These are phyloP conservation scores for Ambrosiella beaveri DNA, from an alignment of 2,329 filamentous ascomycete genomes.

Conservation along the genomic window DNA sequence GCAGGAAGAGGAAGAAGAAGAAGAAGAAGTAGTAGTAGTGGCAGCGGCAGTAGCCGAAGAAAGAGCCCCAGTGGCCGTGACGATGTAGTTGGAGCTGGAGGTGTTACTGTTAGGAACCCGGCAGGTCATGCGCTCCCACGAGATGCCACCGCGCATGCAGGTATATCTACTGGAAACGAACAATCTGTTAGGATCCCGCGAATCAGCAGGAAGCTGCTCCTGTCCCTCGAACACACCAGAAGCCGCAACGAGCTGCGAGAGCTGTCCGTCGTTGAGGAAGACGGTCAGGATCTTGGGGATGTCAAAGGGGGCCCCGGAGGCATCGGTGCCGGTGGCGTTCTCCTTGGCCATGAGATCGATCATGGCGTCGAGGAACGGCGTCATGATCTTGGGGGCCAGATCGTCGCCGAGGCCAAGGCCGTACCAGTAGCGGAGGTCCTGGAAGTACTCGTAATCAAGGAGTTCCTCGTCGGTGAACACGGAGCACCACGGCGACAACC, in stretches of 20 bases:
- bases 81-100: constrained; percentile 6
- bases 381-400: constrained; percentile 40
- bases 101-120: constrained; percentile 8
- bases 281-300: constrained; percentile 40
- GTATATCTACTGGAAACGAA: constrained; percentile 39
- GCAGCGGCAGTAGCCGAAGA: constrained; percentile 9
- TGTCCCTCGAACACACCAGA: constrained; percentile 45
- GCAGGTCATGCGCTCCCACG: constrained; percentile 46
- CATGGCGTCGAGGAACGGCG: constrained; percentile 39
- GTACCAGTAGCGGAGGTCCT: constrained; percentile 54
- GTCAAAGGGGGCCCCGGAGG: constrained; percentile 28
- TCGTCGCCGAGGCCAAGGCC: constrained; percentile 39
- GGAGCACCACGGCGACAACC: constrained; percentile 42
- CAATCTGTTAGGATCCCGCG: constrained; percentile 29
- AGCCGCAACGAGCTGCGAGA: constrained; percentile 41
- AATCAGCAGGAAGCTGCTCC: constrained; percentile 27
- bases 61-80: constrained; percentile 2
- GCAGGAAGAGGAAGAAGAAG: constrained; percentile 10
- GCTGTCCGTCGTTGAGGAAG: constrained; percentile 50
- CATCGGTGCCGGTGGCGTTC: constrained; percentile 29
- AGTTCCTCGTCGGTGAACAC: constrained; percentile 46
- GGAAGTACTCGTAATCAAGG: constrained; percentile 46
- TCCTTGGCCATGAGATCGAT: constrained; percentile 35
- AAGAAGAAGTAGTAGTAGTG: constrained; percentile 11
- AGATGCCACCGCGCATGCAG: constrained; percentile 47